A percentile compares a stretch with the other conserved stretches of the same genome.
Evolutionary conservation across 1,284 basidiomycete species (phyloP).

Genomic region (Neotropicomus parvogracilis): DNA sequence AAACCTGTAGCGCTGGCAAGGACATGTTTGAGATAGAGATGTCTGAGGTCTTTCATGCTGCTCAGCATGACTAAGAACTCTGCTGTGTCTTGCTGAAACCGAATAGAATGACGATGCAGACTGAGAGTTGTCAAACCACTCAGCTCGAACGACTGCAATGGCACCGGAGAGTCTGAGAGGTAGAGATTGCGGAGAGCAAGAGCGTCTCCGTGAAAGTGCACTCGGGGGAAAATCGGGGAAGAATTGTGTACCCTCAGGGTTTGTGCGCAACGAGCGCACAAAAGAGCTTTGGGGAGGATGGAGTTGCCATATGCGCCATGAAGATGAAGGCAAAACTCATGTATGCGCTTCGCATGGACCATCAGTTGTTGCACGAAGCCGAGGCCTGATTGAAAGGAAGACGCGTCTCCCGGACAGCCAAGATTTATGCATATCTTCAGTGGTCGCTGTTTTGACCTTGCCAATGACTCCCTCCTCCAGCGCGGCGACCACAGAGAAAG

Average conservation of each 20-base stretch:
- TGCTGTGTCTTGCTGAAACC: not conserved
- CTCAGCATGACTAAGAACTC: not conserved
- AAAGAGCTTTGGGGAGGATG: slow-evolving; percentile 1
- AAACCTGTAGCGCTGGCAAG: not conserved
- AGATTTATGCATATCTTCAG: not conserved
- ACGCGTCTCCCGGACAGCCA: too few relatives aligned
- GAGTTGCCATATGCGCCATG: rapidly evolving
- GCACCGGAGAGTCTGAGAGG: not conserved
- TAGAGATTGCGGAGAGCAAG: not conserved
- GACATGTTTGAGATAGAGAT: not conserved
- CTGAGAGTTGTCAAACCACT: not conserved
- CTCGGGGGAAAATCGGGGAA: too few relatives aligned
- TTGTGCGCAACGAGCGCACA: not conserved
- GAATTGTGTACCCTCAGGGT: not conserved
- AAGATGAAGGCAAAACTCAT: slow-evolving; percentile 13
- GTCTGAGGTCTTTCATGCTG: not conserved
- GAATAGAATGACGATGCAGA: too few relatives aligned
- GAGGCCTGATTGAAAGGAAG: too few relatives aligned
- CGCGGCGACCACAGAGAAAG: not conserved
- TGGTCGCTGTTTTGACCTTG: not conserved
- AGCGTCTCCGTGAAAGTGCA: not conserved
- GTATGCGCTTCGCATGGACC: slow-evolving; percentile 17
- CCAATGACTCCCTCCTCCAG: not conserved
- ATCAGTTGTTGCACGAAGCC: slow-evolving; percentile 14
- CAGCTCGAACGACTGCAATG: not conserved